phyloP scores from a whole-genome alignment of 176 grass and related monocot genomes.

The Bromus sterilis region DNA sequence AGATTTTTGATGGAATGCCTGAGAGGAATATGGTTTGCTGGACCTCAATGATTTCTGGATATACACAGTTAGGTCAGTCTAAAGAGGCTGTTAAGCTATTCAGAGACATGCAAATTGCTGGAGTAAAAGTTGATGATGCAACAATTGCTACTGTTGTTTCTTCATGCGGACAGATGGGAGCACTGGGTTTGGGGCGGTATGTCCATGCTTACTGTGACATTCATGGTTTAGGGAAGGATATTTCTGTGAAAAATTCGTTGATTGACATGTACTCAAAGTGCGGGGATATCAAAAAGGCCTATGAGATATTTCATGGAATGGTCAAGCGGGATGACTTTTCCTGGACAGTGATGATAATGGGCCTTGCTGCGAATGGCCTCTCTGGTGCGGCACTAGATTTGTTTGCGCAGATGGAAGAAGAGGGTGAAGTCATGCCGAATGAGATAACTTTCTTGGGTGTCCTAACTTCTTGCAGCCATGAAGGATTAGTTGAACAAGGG shows the following conservation, averaged over 20 bases:
- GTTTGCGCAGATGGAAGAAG: constrained; percentile 80
- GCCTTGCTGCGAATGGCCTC: constrained; percentile 71
- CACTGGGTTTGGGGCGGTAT: constrained; percentile 63
- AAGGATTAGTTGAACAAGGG: constrained; percentile 73
- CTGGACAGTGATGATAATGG: constrained; percentile 89
- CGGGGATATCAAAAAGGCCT: constrained; percentile 73
- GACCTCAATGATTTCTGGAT: constrained; percentile 84
- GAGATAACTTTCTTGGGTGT: constrained; percentile 82
- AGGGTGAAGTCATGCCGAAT: constrained; percentile 53
- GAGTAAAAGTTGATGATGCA: constrained; percentile 59
- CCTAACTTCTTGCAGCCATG: constrained; percentile 83
- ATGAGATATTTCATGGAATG: constrained; percentile 57
- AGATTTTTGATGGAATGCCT: constrained; percentile 60
- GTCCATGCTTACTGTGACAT: constrained; percentile 72
- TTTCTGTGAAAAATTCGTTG: constrained; percentile 68
- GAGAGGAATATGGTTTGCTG: constrained; percentile 76
- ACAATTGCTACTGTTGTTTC: constrained; percentile 78
- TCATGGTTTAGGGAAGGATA: constrained; percentile 48
- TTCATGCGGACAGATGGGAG: constrained; percentile 72
- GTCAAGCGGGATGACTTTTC: constrained; percentile 57
- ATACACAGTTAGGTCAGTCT: constrained; percentile 55
- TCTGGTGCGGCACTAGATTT: constrained; percentile 67
- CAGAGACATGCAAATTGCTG: constrained; percentile 66
- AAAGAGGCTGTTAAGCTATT: constrained; percentile 66
- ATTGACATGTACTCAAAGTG: constrained; percentile 97